Evolutionary conservation across 2,329 filamentous ascomycete species (phyloP), one percentile per base, ranked within the genome.

Genomic region (Paecilomyces formosus): DNA sequence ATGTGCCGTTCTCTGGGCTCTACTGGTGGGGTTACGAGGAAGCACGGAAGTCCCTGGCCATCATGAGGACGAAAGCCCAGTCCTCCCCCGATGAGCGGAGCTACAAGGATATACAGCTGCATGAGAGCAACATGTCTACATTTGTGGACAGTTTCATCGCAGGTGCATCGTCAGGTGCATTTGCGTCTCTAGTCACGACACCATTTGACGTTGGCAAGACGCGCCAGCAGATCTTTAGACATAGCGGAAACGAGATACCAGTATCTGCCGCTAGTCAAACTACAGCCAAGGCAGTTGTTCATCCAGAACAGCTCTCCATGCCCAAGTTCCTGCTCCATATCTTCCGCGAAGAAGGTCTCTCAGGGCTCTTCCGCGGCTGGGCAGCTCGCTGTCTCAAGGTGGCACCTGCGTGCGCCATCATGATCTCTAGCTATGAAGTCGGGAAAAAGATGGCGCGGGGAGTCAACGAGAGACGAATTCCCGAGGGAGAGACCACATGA

Each of bases 21-120:
- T 99, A 99, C 78, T 99, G 94, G 94, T 95, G 89, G 86, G 93
- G 94, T 12, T 99, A 99, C 72, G 94, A 99, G 77, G 86, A 84
- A 18, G 87, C 93, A 57, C 86, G 92, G 56, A 85, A 86, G 24
- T 77, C 78, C 56, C 75, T 97, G 58, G 88, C 86, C 1, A 87
- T 92, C 65, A 75, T 85, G 54, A 86, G 92, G 53, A 74, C 77
- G 57, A 63, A 84, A 82, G 70, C 68, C 3, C 62, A 67, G 55
- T 50, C 51, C 39, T 18, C 56, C 7, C n/a, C 35, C n/a, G n/a
- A 52, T 15, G 35, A 57, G 39, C 50, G 65, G 6, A 58, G 61
- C 28, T 61, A 61, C 57, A 53, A 30, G 2, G 55, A 60, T 35
- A 50, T 59, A 51, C 79, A 82, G 35, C 85, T 82, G 1, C 85